phyloP scores from a whole-genome alignment of 768 basidiomycete genomes.

The Podaxis carcinomalis region DNA sequence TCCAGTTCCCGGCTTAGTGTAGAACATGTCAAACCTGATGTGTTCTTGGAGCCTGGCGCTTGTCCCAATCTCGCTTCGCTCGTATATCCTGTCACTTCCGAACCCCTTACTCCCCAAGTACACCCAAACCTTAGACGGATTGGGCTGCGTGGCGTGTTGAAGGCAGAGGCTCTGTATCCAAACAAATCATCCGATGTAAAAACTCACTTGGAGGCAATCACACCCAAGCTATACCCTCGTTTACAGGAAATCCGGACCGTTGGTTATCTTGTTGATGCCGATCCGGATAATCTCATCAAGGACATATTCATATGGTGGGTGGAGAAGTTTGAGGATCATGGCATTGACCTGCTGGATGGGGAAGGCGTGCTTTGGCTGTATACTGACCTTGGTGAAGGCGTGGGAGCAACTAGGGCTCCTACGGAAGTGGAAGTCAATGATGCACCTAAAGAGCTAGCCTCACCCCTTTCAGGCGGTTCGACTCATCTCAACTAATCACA shows the following conservation, averaged over 20 bases:
- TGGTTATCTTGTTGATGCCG: slow-evolving; percentile 43
- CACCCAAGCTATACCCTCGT: slow-evolving; percentile 35
- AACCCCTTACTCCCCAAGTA: slow-evolving; percentile 21
- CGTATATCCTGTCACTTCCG: slow-evolving; percentile 35
- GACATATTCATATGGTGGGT: slow-evolving; percentile 55
- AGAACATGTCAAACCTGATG: slow-evolving; percentile 32
- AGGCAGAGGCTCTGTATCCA: slow-evolving; percentile 39
- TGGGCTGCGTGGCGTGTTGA: slow-evolving; percentile 37
- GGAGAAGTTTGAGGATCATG: slow-evolving; percentile 43
- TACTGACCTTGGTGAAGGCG: slow-evolving; percentile 19
- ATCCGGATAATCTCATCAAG: slow-evolving; percentile 36
- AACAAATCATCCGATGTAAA: slow-evolving; percentile 32
- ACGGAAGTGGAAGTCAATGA: neutral
- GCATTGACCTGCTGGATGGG: slow-evolving; percentile 49
- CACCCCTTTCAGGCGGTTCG: neutral
- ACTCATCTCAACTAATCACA: neutral
- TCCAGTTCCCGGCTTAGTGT: slow-evolving; percentile 20
- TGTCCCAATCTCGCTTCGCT: slow-evolving; percentile 45
- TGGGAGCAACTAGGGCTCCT: neutral
- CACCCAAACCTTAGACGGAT: slow-evolving; percentile 40
- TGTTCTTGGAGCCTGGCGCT: slow-evolving; percentile 36
- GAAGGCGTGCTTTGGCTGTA: slow-evolving; percentile 52
- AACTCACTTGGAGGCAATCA: slow-evolving; percentile 40
- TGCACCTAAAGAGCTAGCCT: neutral
- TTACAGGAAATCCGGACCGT: slow-evolving; percentile 45